phyloP scores from a whole-genome alignment of 2,329 filamentous ascomycete species.

The Cyphellophora europaea region DNA sequence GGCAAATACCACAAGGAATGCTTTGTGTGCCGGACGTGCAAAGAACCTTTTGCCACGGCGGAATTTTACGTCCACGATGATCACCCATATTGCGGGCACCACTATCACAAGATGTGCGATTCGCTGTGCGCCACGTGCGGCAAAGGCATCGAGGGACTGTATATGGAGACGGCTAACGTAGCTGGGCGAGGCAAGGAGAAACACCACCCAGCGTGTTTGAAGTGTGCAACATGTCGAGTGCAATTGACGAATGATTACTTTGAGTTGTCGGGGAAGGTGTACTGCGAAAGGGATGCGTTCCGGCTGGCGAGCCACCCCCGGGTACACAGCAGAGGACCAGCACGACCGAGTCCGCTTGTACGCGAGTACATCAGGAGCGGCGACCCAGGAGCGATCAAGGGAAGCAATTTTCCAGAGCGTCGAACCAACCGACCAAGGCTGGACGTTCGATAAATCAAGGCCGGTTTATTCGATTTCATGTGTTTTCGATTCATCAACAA shows the following conservation, averaged over 20 bases:
- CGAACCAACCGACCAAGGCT: slow-evolving; percentile 38
- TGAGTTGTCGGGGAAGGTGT: slow-evolving; percentile 69
- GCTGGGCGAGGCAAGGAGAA: slow-evolving; percentile 44
- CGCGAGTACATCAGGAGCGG: slow-evolving; percentile 19
- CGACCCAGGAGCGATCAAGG: slow-evolving; percentile 19
- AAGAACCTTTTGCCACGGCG: slow-evolving; percentile 68
- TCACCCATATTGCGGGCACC: slow-evolving; percentile 78
- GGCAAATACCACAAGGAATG: slow-evolving; percentile 93
- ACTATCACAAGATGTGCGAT: slow-evolving; percentile 87
- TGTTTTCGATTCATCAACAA: no score
- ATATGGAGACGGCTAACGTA: slow-evolving; percentile 65
- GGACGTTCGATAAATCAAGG: background rate
- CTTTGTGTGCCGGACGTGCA: slow-evolving; percentile 83
- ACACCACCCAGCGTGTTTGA: slow-evolving; percentile 81
- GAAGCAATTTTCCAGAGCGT: slow-evolving; percentile 37
- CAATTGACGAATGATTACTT: slow-evolving; percentile 80
- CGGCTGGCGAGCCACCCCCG: slow-evolving; percentile 22
- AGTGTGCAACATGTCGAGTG: slow-evolving; percentile 62
- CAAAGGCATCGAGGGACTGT: slow-evolving; percentile 84
- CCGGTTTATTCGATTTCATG: no score
- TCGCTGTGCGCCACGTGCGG: slow-evolving; percentile 75
- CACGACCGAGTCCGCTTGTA: slow-evolving; percentile 17
- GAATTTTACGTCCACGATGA: slow-evolving; percentile 90
- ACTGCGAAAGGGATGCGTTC: slow-evolving; percentile 80
- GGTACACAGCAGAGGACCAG: slow-evolving; percentile 17